These are phyloP conservation scores for Acer saccharum DNA, from an alignment of 345 rosid genomes.

Conservation along the genomic window DNA sequence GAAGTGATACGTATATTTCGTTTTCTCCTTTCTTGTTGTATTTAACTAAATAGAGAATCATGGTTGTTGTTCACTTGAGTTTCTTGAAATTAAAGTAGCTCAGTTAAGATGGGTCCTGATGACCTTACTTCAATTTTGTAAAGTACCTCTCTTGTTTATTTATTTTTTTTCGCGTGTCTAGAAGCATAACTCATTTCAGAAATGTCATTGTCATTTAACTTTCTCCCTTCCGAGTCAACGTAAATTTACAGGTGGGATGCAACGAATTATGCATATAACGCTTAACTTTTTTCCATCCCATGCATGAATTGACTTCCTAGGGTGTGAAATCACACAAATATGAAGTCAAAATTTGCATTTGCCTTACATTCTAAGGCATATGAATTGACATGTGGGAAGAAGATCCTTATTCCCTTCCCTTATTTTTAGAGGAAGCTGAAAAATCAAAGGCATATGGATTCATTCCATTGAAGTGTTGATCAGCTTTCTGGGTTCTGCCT, in stretches of 20 bases:
- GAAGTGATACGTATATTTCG: slow-evolving; percentile 38
- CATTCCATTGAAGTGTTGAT: too few species aligned
- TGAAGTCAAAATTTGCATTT: background rate
- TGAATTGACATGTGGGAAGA: too few species aligned
- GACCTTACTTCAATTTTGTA: slow-evolving; percentile 18
- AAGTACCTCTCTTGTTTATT: background rate
- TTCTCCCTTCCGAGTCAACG: slow-evolving; percentile 1
- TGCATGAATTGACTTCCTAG: background rate
- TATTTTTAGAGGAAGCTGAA: too few species aligned
- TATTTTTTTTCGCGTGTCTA: background rate
- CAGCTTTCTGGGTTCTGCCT: background rate
- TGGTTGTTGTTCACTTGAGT: background rate
- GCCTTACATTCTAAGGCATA: too few species aligned
- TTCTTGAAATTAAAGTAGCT: background rate
- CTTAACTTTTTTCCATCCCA: background rate
- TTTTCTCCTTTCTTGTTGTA: slow-evolving; percentile 13
- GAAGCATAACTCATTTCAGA: background rate
- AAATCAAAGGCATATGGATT: too few species aligned
- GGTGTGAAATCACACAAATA: background rate
- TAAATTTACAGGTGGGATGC: background rate
- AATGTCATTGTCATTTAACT: background rate
- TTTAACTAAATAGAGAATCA: slow-evolving; percentile 7
- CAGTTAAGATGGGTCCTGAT: background rate
- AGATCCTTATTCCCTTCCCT: too few species aligned
- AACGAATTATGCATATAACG: background rate